Percentiles rank a stretch among this genome's conserved stretches.
These are phyloP conservation scores for Aristolochia californica DNA, from an alignment of 164 flowering plant genomes.

Conservation along the genomic window DNA sequence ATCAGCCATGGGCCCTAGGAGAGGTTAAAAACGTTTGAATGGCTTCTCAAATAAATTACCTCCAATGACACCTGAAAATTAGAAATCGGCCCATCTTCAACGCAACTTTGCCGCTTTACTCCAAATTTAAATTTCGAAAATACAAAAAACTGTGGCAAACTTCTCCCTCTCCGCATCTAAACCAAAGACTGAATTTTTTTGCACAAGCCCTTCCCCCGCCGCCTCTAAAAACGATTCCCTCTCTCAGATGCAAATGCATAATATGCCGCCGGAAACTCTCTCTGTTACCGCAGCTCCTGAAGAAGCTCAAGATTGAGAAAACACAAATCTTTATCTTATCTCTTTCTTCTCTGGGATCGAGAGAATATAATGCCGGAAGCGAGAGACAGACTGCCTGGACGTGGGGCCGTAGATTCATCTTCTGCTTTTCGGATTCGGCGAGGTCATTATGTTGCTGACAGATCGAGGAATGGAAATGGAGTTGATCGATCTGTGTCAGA, in stretches of 20 bases:
- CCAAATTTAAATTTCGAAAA: not conserved
- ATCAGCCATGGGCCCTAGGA: too few species aligned
- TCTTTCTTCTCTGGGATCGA: not conserved
- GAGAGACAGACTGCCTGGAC: slow-evolving; percentile 2
- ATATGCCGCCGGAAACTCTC: too few species aligned
- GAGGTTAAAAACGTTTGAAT: too few species aligned
- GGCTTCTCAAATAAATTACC: too few species aligned
- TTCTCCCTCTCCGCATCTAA: slow-evolving; percentile 2
- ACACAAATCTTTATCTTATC: too few species aligned
- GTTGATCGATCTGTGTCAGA: slow-evolving; percentile 6
- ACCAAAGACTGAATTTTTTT: too few species aligned
- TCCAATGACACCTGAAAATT: too few species aligned
- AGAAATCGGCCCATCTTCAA: too few species aligned
- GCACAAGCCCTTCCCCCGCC: not conserved
- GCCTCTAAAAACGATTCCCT: too few species aligned
- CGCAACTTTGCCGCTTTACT: not conserved
- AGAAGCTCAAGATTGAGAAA: too few species aligned
- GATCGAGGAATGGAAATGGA: slow-evolving; percentile 11
- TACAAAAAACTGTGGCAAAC: not conserved
- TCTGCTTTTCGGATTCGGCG: not conserved
- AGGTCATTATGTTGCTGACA: not conserved
- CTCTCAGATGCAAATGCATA: too few species aligned
- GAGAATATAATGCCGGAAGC: slow-evolving; percentile 10
- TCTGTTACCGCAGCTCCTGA: too few species aligned
- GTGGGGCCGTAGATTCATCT: not conserved